These are phyloP conservation scores for Apiospora hydei DNA, from an alignment of 2,329 filamentous ascomycete species.

Conservation along the genomic window DNA sequence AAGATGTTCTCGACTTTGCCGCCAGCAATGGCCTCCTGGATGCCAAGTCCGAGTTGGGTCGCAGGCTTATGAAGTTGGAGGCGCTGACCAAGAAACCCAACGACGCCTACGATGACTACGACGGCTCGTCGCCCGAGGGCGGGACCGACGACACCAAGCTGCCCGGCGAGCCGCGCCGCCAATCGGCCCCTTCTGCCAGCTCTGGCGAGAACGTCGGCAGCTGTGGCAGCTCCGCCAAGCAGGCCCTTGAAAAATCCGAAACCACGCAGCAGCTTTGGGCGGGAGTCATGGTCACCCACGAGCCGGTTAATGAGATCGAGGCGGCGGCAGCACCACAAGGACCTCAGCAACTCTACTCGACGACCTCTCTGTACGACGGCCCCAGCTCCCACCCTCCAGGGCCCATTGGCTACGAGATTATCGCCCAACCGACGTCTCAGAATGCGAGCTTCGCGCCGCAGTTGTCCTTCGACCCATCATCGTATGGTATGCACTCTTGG, in stretches of 20 bases:
- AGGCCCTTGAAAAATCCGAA: neutral
- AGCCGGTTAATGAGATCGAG: conserved; percentile 28
- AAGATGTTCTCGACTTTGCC: conserved; percentile 69
- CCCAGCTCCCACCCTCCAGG: conserved; percentile 23
- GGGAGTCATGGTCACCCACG: conserved; percentile 39
- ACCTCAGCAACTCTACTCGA: conserved; percentile 23
- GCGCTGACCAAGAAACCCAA: conserved; percentile 57
- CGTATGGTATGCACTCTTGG: conserved; percentile 31
- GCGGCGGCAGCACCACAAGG: conserved; percentile 25
- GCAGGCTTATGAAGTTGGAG: conserved; percentile 67
- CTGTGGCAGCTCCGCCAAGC: conserved; percentile 16
- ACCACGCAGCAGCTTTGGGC: conserved; percentile 32
- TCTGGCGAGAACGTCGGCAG: conserved; percentile 13
- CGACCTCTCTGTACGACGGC: conserved; percentile 3
- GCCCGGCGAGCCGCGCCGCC: neutral
- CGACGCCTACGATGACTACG: conserved; percentile 51
- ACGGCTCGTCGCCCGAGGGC: conserved; percentile 41
- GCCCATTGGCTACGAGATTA: conserved; percentile 52
- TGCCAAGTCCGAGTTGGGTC: conserved; percentile 59
- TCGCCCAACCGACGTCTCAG: conserved; percentile 57
- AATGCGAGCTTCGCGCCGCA: conserved; percentile 62
- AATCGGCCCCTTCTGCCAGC: neutral
- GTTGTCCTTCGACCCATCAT: conserved; percentile 36
- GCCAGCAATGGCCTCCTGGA: conserved; percentile 64
- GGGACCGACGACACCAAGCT: conserved; percentile 12